These are phyloP conservation scores for Vaccinium darrowii DNA, from an alignment of 148 eudicot species.

Conservation along the genomic window DNA sequence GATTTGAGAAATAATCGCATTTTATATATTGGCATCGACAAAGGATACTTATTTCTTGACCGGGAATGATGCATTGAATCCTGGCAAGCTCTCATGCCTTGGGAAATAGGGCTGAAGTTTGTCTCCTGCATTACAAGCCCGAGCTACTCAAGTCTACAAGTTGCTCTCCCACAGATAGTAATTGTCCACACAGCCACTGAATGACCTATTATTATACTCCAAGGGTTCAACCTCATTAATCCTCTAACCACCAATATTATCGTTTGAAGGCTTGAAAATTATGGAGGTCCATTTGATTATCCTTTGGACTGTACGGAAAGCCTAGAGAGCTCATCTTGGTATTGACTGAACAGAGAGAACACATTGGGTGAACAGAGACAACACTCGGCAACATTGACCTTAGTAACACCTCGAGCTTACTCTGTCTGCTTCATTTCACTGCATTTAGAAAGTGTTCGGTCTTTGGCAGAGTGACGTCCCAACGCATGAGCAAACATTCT, in stretches of 20 bases:
- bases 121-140: neutral
- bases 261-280: neutral
- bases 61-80: constrained; percentile 6
- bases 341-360: neutral
- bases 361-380: constrained; percentile 3
- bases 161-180: neutral
- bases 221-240: neutral
- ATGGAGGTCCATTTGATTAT: neutral
- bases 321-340: constrained; percentile 2
- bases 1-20: neutral
- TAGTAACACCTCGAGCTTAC: neutral
- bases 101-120: neutral
- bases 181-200: neutral
- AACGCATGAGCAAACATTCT: constrained; percentile 91
- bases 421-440: constrained; percentile 22
- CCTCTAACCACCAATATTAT: neutral
- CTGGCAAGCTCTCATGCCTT: neutral
- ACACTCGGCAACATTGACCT: neutral
- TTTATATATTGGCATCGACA: neutral
- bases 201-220: neutral
- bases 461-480: constrained; percentile 48
- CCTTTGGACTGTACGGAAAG: neutral
- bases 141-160: neutral
- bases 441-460: constrained; percentile 22
- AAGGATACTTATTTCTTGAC: neutral